Evolutionary conservation across 352 stramenopile species (phyloP).

Genomic region (Pythium vanterpoolii): DNA sequence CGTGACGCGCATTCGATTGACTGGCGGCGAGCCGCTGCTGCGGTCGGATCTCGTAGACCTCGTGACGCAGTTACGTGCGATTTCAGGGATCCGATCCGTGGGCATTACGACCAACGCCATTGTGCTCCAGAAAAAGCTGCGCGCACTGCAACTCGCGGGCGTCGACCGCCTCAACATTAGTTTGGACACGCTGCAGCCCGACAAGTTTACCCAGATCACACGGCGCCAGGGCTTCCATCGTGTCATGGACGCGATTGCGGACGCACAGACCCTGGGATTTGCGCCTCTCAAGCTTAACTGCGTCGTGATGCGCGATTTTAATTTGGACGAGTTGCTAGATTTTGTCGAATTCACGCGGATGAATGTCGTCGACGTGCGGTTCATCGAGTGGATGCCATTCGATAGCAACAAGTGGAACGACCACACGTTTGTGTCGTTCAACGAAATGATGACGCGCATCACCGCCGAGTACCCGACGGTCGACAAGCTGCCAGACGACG

Average conservation of each 20-base stretch:
- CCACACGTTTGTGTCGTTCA: conserved; percentile 91
- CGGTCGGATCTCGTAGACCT: conserved; percentile 54
- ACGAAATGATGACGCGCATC: conserved; percentile 87
- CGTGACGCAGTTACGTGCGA: conserved; percentile 42
- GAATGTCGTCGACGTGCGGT: conserved; percentile 91
- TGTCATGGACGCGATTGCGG: conserved; percentile 84
- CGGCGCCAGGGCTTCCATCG: conserved; percentile 84
- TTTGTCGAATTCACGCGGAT: conserved; percentile 93
- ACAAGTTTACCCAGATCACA: conserved; percentile 93
- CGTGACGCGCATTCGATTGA: conserved; percentile 94
- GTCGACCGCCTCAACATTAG: conserved; percentile 94
- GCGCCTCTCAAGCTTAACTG: conserved; percentile 96
- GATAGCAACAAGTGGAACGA: conserved; percentile 96
- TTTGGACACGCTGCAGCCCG: conserved; percentile 92
- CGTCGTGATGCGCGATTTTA: conserved; percentile 96
- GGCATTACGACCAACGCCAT: conserved; percentile 98
- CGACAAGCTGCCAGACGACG: conserved; percentile 59
- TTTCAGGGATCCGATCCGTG: conserved; percentile 77
- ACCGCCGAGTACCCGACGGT: conserved; percentile 38
- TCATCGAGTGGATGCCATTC: conserved; percentile 99
- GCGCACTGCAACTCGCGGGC: conserved; percentile 74
- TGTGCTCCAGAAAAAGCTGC: conserved; percentile 81
- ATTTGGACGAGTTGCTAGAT: conserved; percentile 92
- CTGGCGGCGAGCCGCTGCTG: conserved; percentile 91
- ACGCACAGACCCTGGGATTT: conserved; percentile 51